These are phyloP conservation scores for Omphalea diandra DNA, from an alignment of 441 rosid species.

Conservation along the genomic window DNA sequence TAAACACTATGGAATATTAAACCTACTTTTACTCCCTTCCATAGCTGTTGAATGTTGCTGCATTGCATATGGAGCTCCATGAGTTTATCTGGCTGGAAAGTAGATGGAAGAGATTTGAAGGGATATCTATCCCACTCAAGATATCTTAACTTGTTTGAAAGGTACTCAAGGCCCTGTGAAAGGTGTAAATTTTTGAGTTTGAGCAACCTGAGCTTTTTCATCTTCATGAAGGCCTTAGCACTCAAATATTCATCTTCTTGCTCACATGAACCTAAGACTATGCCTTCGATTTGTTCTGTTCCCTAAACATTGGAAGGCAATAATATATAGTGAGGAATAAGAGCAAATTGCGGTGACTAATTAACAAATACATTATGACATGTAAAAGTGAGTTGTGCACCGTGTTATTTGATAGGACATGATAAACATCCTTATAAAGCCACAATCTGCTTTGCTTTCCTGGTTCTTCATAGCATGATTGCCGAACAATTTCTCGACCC, in stretches of 20 bases:
- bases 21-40: slow-evolving; percentile 18
- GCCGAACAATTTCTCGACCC: slow-evolving; percentile 45
- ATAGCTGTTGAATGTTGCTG: slow-evolving; percentile 14
- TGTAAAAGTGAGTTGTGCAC: slow-evolving; percentile 3
- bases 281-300: slow-evolving; percentile 29
- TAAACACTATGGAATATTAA: background rate
- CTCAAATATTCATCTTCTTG: background rate
- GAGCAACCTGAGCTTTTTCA: slow-evolving; percentile 31
- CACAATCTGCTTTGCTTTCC: slow-evolving; percentile 48
- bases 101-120: slow-evolving; percentile 20
- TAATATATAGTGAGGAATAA: background rate
- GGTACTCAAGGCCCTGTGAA: slow-evolving; percentile 9
- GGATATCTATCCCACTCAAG: slow-evolving; percentile 19
- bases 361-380: background rate
- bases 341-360: background rate
- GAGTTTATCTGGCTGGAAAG: slow-evolving; percentile 14
- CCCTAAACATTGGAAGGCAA: slow-evolving; percentile 13
- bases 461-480: slow-evolving; percentile 26
- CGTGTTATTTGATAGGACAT: slow-evolving; percentile 18
- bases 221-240: slow-evolving; percentile 22
- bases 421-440: slow-evolving; percentile 22
- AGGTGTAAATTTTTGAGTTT: slow-evolving; percentile 6
- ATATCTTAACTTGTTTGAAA: slow-evolving; percentile 4
- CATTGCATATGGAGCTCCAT: slow-evolving; percentile 15
- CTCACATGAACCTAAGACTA: slow-evolving; percentile 13